Percentiles rank a stretch among this genome's conserved stretches.
These are phyloP conservation scores for Phytophthora rubi DNA, from an alignment of 352 stramenopile species.

Conservation along the genomic window DNA sequence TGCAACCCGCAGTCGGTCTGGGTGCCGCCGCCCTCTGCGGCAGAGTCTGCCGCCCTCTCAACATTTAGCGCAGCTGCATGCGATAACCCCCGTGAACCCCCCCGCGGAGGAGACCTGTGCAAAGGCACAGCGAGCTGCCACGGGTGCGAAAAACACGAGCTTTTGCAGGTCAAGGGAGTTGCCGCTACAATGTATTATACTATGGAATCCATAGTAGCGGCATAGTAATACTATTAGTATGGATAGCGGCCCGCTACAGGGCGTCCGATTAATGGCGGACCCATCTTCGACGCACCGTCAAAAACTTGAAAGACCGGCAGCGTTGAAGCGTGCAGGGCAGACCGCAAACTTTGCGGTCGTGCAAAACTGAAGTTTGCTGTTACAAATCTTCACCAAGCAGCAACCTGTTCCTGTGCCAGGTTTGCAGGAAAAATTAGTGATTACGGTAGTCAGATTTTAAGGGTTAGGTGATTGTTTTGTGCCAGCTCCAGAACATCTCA, in stretches of 20 bases:
- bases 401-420: too few species aligned
- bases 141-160: slow-evolving; percentile 12
- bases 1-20: neutral
- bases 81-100: slow-evolving; percentile 1
- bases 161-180: neutral
- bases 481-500: too few species aligned
- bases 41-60: slow-evolving; percentile 2
- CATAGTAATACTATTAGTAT: too few species aligned
- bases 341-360: neutral
- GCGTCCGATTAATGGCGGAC: too few species aligned
- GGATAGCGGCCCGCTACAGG: too few species aligned
- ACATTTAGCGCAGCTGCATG: slow-evolving; percentile 26
- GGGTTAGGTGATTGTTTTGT: too few species aligned
- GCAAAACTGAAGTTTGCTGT: slow-evolving; percentile 12
- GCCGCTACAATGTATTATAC: neutral
- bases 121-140: slow-evolving; percentile 8
- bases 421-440: too few species aligned
- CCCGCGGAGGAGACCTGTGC: neutral
- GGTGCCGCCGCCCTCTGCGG: slow-evolving; percentile 6
- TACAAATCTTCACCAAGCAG: slow-evolving; percentile 1
- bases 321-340: neutral
- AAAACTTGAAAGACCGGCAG: neutral
- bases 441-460: too few species aligned
- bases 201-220: too few species aligned
- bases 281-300: neutral